Percentiles rank a stretch among this genome's conserved stretches.
These are phyloP conservation scores for Clavulina sp. DNA, from an alignment of 768 basidiomycete species.

Conservation along the genomic window DNA sequence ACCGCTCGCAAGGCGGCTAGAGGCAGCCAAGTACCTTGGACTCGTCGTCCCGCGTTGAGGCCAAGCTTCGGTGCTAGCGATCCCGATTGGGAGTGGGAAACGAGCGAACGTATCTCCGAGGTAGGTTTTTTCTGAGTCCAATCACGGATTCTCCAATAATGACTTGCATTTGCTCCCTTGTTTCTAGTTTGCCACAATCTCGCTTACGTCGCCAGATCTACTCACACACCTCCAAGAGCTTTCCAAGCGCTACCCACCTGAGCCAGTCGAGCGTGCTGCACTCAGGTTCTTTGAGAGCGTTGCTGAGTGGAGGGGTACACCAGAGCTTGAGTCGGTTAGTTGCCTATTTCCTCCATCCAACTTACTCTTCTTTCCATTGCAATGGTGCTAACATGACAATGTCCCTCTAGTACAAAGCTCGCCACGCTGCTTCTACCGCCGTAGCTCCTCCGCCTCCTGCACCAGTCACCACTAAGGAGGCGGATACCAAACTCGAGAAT, in stretches of 20 bases:
- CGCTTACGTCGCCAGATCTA: slow-evolving; percentile 50
- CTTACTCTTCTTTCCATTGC: no score
- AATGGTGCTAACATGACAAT: no score
- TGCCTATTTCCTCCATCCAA: background rate
- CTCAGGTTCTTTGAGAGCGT: slow-evolving; percentile 69
- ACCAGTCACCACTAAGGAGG: background rate
- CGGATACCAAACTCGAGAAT: background rate
- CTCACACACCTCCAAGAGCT: slow-evolving; percentile 64
- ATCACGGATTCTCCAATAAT: background rate
- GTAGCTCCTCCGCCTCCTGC: background rate
- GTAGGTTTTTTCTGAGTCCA: slow-evolving; percentile 25
- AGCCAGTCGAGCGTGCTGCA: slow-evolving; percentile 62
- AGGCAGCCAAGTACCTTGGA: slow-evolving; percentile 6
- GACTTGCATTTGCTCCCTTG: background rate
- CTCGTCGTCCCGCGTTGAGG: background rate
- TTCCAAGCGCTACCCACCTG: slow-evolving; percentile 64
- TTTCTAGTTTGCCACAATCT: slow-evolving; percentile 61
- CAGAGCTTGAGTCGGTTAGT: slow-evolving; percentile 34
- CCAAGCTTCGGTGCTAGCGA: slow-evolving; percentile 11
- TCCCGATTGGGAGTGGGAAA: slow-evolving; percentile 61
- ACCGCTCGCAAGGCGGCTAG: slow-evolving; percentile 5
- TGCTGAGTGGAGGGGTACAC: slow-evolving; percentile 67
- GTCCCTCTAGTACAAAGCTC: no score
- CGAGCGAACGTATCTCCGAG: slow-evolving; percentile 50
- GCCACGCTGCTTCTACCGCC: no score